A percentile compares a stretch with the other conserved stretches of the same genome.
These are phyloP conservation scores for Rhodotorula paludigena DNA, from an alignment of 768 basidiomycete species.

Conservation along the genomic window DNA sequence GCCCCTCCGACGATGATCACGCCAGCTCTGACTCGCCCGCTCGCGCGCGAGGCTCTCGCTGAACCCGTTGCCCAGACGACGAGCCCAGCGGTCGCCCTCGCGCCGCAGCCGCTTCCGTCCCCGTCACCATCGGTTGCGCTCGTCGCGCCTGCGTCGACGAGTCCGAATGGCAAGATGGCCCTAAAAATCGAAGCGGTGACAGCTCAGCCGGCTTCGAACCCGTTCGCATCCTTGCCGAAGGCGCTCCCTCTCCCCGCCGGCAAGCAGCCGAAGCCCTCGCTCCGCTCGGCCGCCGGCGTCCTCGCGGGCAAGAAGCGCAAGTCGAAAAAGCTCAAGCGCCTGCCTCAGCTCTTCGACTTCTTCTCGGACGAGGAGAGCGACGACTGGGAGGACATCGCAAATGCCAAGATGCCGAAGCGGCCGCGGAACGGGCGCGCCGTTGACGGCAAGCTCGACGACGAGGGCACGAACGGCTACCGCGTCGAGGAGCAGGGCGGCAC, in stretches of 20 bases:
- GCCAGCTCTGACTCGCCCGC: too few relatives aligned
- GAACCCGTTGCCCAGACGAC: too few relatives aligned
- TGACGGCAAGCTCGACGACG: not conserved
- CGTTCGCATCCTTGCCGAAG: not conserved
- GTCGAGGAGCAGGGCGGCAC: too few relatives aligned
- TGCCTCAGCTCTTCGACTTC: slow-evolving; percentile 21
- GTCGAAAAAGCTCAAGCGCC: not conserved
- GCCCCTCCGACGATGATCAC: too few relatives aligned
- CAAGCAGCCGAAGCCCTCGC: not conserved
- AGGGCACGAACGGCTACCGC: too few relatives aligned
- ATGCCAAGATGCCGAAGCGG: not conserved
- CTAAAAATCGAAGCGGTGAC: too few relatives aligned
- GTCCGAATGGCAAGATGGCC: too few relatives aligned
- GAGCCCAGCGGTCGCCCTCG: too few relatives aligned
- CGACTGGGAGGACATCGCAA: slow-evolving; percentile 6
- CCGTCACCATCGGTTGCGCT: too few relatives aligned
- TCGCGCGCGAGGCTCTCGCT: too few relatives aligned
- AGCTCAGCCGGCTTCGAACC: not conserved
- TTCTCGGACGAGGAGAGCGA: slow-evolving; percentile 9
- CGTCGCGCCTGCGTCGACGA: too few relatives aligned
- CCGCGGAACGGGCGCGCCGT: slow-evolving; percentile 3
- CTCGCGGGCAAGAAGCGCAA: slow-evolving; percentile 20
- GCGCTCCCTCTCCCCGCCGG: not conserved
- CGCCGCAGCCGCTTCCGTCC: too few relatives aligned
- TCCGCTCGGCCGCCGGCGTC: not conserved